Evolutionary conservation across 345 rosid genomes (phyloP).

Genomic region (Eucalyptus pauciflora): DNA sequence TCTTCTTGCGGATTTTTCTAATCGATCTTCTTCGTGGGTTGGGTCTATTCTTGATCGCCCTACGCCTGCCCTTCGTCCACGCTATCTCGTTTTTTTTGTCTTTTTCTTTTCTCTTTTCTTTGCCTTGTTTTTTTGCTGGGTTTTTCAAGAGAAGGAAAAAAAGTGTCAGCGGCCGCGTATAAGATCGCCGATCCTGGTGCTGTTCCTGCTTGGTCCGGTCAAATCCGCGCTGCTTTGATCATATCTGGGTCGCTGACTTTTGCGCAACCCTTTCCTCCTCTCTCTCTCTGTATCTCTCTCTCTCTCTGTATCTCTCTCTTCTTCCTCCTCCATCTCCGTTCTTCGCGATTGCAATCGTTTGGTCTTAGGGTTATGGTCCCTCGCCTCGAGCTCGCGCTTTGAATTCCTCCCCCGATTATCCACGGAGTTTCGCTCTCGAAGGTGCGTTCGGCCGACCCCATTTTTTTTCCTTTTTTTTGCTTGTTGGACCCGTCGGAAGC

Average conservation of each 20-base stretch:
- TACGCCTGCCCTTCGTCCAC: not conserved
- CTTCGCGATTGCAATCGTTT: not conserved
- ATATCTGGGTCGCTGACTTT: not conserved
- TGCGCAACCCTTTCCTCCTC: not conserved
- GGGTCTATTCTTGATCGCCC: not conserved
- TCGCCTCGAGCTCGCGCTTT: not conserved
- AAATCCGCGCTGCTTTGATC: not conserved
- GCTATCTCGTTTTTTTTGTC: not conserved
- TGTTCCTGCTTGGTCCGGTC: not conserved
- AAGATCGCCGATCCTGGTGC: not conserved
- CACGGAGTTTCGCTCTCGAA: constrained; percentile 52
- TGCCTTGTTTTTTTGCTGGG: not conserved
- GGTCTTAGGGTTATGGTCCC: constrained; percentile 2
- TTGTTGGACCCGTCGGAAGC: not conserved
- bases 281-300: not conserved
- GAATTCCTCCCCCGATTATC: constrained; percentile 7
- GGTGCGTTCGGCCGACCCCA: constrained; percentile 12
- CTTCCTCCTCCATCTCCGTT: not conserved
- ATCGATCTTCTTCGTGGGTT: not conserved
- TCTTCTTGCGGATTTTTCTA: not conserved
- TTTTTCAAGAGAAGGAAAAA: not conserved
- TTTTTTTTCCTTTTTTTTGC: no score
- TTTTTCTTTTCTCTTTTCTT: not conserved
- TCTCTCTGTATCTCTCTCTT: not conserved
- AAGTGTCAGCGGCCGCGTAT: not conserved